Percentiles rank a stretch among this genome's conserved stretches.
These are phyloP conservation scores for Cytospora mali DNA, from an alignment of 2,329 filamentous ascomycete species.

Conservation along the genomic window DNA sequence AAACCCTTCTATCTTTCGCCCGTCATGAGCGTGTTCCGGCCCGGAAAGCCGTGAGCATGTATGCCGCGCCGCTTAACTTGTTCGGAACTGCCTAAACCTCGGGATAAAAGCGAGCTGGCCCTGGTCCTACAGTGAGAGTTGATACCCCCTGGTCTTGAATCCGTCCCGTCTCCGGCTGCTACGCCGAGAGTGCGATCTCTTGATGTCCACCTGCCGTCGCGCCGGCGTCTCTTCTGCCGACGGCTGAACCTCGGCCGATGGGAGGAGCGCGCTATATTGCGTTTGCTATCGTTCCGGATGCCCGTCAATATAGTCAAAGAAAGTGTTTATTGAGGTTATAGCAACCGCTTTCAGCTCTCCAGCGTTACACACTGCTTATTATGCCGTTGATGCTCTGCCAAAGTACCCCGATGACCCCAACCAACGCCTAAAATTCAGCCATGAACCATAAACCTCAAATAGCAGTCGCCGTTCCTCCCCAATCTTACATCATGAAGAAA, in stretches of 20 bases:
- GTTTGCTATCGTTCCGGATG: slow-evolving; percentile 3
- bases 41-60: slow-evolving; percentile 23
- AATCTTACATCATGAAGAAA: not conserved
- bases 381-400: not conserved
- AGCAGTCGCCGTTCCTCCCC: not conserved
- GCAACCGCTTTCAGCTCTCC: not conserved
- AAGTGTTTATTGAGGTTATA: not conserved
- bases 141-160: not conserved
- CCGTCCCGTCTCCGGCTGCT: slow-evolving; percentile 17
- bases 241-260: slow-evolving; percentile 24
- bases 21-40: slow-evolving; percentile 14
- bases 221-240: slow-evolving; percentile 23
- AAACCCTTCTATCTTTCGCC: not conserved
- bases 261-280: not conserved
- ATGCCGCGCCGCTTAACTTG: slow-evolving; percentile 20
- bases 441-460: not conserved
- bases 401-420: not conserved
- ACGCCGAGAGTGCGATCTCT: not conserved
- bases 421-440: not conserved
- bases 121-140: slow-evolving; percentile 1
- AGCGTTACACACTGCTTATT: not conserved
- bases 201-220: slow-evolving; percentile 24
- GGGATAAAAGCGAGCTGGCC: not conserved
- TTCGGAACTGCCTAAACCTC: slow-evolving; percentile 25
- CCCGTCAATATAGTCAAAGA: not conserved